phyloP scores from a whole-genome alignment of 345 rosid genomes.

The Salix viminalis region DNA sequence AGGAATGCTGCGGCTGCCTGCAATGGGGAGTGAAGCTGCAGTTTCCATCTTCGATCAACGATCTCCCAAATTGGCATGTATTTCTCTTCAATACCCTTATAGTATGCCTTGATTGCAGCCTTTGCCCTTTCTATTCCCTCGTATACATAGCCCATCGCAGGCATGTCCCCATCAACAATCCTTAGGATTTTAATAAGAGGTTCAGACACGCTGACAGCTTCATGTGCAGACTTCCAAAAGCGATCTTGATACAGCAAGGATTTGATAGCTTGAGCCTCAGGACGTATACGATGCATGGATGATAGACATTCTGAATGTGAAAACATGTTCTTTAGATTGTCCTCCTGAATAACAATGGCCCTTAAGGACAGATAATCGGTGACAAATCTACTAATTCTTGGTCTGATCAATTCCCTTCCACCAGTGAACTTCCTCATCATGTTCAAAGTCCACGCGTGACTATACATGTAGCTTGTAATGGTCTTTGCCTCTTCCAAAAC shows the following conservation, averaged over 20 bases:
- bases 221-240: constrained; percentile 28
- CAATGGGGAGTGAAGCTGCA: constrained; percentile 20
- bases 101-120: constrained; percentile 31
- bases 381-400: constrained; percentile 16
- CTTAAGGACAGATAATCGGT: constrained; percentile 22
- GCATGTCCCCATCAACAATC: constrained; percentile 30
- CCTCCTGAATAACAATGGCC: constrained; percentile 25
- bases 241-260: constrained; percentile 21
- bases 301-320: constrained; percentile 32
- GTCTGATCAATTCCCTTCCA: constrained; percentile 25
- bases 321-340: constrained; percentile 25
- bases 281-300: constrained; percentile 33
- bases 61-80: constrained; percentile 25
- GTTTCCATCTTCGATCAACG: constrained; percentile 17
- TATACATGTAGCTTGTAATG: constrained; percentile 15
- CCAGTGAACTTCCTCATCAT: constrained; percentile 27
- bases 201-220: constrained; percentile 27
- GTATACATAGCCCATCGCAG: constrained; percentile 25
- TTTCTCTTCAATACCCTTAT: constrained; percentile 33
- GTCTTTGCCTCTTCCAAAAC: constrained; percentile 23
- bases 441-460: constrained; percentile 17
- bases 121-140: constrained; percentile 28
- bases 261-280: constrained; percentile 45
- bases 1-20: constrained; percentile 45
- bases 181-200: constrained; percentile 23